Base-by-base conservation (phyloP, 805 yeast genomes). In the Ogataea allantospora region DNA sequence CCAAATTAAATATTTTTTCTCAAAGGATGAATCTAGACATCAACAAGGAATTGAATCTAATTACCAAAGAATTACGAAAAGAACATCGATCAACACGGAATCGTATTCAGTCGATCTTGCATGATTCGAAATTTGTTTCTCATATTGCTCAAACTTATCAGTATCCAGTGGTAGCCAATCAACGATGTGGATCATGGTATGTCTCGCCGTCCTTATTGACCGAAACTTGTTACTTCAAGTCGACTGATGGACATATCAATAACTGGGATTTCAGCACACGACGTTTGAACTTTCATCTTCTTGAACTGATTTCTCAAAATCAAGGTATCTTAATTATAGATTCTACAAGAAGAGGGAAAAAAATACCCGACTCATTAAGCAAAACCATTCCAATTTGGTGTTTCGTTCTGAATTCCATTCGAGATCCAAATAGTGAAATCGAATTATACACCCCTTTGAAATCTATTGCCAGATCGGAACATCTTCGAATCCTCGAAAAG, bases 151-250 rank as follows among this genome's bases (percentile, higher is more conserved):
- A 60, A 0, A 48, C 66, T 0, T 71, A 60, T 45, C 38, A 42
- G 7, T 35, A 53, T 10, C 82, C 83, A 6, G 32, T 77, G 7
- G 57, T 80, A 2, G 83, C 95, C 5, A 88, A 88, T 57, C 91
- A 84, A 56, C 63, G 96, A 35, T 88, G 96, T 59, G 96, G 96
- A 0, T 54, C 76, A 10, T 88, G 96, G 96, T 88, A 88, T 50
- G 75, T 81, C 3, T 66, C 73, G 0, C 78, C 83, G 0, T 38
- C 43, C 0, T 30, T 47, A 0, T 64, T 60, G 16, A 29, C 38
- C 0, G 77, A 72, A 4, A 68, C 81, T 0, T 75, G 80, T 12
- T 88, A 88, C 53, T 88, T 88, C 65, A 88, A 88, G 54, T 83
- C 95, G 17, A 88, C 96, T 0, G 96, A 88, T 62, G 97, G 97